Evolutionary conservation across 2,329 filamentous ascomycete species (phyloP).

Genomic region (Atkinsonella texensis): DNA sequence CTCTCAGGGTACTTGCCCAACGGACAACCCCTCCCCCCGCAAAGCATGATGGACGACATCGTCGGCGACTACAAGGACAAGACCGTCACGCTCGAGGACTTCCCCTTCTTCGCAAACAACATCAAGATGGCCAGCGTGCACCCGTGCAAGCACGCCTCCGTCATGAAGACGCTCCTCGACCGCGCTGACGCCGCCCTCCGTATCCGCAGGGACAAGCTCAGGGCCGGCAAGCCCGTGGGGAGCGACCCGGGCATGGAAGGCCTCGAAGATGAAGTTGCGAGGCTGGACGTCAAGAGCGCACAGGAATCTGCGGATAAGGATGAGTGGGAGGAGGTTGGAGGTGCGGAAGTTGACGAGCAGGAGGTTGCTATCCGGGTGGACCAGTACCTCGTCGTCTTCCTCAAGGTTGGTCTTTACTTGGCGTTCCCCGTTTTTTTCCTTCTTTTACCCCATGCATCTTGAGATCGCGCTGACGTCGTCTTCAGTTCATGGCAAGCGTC

Average conservation of each 20-base stretch:
- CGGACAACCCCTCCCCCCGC: constrained; percentile 69
- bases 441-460: neutral
- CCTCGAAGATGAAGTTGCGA: constrained; percentile 68
- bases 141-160: constrained; percentile 90
- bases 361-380: constrained; percentile 79
- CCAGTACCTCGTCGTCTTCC: constrained; percentile 76
- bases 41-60: constrained; percentile 92
- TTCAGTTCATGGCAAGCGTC: constrained; percentile 68
- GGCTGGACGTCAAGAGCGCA: constrained; percentile 44
- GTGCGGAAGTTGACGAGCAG: constrained; percentile 50
- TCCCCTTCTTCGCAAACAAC: constrained; percentile 82
- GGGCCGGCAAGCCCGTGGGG: constrained; percentile 36
- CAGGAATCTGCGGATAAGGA: constrained; percentile 41
- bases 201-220: constrained; percentile 72
- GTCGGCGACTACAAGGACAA: constrained; percentile 97
- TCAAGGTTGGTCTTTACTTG: constrained; percentile 47
- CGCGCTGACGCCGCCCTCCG: constrained; percentile 89
- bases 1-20: constrained; percentile 77
- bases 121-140: constrained; percentile 96
- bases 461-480: neutral
- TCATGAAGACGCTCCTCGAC: constrained; percentile 96
- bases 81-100: constrained; percentile 95
- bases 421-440: no score
- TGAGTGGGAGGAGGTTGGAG: constrained; percentile 55
- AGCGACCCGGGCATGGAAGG: constrained; percentile 61